Base-by-base conservation (phyloP, 768 basidiomycete species). In the Saitozyma sp. region DNA sequence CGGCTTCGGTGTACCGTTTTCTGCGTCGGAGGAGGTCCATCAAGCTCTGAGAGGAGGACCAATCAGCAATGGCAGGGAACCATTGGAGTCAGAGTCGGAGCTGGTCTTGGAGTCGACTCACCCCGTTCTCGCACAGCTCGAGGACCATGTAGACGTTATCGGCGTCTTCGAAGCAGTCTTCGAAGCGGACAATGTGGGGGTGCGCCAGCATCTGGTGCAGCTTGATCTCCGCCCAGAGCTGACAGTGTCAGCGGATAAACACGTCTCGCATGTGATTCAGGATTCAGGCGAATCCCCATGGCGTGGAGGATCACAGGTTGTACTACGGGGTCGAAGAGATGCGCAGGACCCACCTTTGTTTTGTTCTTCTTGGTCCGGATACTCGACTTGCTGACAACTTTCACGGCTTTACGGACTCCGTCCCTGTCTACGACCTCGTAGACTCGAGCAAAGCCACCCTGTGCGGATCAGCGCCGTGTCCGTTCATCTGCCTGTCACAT, bases 151-250 rank as follows among this genome's bases (percentile, higher is more conserved):
- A 99, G 20, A 99, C 95, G 77, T 97, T 93, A 58, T 91, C 88
- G 10, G 87, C 84, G 71, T 96, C 95, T 79, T 99, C 94, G 74
- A 97, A 98, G 79, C 93, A 95, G 67, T 96, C 92, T 56, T 88
- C 84, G 79, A 98, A 97, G 10, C 82, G 80, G 56, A 97, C 93
- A 65, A 99, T 91, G 79, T 99, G 94, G 16, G 92, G 90, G 70
- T 98, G 95, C 29, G 86, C 80, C 52, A 99, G 85, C 13, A 91
- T 88, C 63, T 89, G 87, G 80, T 99, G 95, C 53, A 99, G 92
- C 83, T 95, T 96, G 74, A 99, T 99, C 84, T 99, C 95, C 63
- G 95, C 94, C 74, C 93, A 99, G 51, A 99, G 86, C 95, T 97
- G 55, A 37, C n/a, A 19, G 13, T 45, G 56, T 55, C 14, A 50